phyloP scores from a whole-genome alignment of 2,329 filamentous ascomycete genomes.

The Aspergillus jensenii region DNA sequence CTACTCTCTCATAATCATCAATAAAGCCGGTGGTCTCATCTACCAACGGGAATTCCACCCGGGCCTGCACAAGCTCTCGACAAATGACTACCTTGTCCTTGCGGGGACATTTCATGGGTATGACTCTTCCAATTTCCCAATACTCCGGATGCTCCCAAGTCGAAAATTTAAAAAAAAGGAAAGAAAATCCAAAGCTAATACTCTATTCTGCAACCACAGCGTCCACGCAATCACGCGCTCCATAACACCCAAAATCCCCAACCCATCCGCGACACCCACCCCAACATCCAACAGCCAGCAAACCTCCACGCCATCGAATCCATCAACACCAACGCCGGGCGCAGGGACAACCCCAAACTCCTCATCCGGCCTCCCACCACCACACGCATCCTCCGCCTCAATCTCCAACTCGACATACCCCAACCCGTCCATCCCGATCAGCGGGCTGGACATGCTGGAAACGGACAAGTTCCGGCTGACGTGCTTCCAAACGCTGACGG shows the following conservation, averaged over 20 bases:
- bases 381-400: constrained; percentile 24
- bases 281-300: background rate
- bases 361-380: constrained; percentile 15
- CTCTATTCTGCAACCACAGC: constrained; percentile 29
- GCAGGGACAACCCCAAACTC: background rate
- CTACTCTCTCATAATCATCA: constrained; percentile 94
- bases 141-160: background rate
- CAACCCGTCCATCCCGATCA: constrained; percentile 33
- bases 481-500: constrained; percentile 92
- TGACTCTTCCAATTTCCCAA: constrained; percentile 15
- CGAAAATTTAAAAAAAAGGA: background rate
- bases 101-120: constrained; percentile 97
- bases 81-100: constrained; percentile 95
- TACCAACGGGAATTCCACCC: constrained; percentile 94
- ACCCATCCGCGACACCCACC: constrained; percentile 14
- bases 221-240: constrained; percentile 65
- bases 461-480: constrained; percentile 92
- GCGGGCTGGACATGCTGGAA: constrained; percentile 89
- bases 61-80: constrained; percentile 80
- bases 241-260: constrained; percentile 47
- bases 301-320: background rate
- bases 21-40: constrained; percentile 94
- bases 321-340: background rate
- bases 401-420: constrained; percentile 26
- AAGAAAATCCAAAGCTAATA: background rate